Conservation (phyloP, 2,329 filamentous ascomycete genomes). For the Trichophyton benhamiae region DNA sequence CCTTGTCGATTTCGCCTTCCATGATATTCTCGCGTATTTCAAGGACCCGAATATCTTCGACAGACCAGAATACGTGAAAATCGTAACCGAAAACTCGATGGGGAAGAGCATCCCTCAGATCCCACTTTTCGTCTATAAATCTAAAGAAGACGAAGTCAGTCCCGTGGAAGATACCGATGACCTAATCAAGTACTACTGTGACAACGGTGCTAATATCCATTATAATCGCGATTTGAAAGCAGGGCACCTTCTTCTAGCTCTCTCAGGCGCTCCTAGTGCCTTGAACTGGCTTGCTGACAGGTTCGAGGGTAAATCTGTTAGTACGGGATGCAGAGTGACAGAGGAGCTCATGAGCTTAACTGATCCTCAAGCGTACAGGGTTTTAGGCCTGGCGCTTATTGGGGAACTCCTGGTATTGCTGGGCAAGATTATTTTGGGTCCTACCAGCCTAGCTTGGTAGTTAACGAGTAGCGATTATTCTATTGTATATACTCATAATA, state of each 20-base stretch:
- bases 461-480: not conserved
- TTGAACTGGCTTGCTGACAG: conserved; percentile 21
- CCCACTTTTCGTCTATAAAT: conserved; percentile 42
- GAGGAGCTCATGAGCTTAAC: conserved; percentile 6
- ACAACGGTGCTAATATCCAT: conserved; percentile 29
- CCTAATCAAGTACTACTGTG: conserved; percentile 33
- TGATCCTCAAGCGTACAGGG: conserved; percentile 5
- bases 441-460: not conserved
- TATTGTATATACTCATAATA: not conserved
- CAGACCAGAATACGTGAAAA: conserved; percentile 3
- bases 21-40: conserved; percentile 18
- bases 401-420: conserved; percentile 5
- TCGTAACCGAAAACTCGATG: conserved; percentile 21
- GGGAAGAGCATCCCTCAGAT: conserved; percentile 34
- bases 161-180: conserved; percentile 34
- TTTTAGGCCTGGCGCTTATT: conserved; percentile 7
- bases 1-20: conserved; percentile 12
- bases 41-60: conserved; percentile 15
- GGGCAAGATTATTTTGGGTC: conserved; percentile 4
- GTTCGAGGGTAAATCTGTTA: conserved; percentile 11
- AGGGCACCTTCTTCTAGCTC: conserved; percentile 28
- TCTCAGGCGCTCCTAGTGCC: conserved; percentile 24
- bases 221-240: conserved; percentile 37
- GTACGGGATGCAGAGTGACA: conserved; percentile 3
- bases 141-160: conserved; percentile 36